These are phyloP conservation scores for Chaetomium sp. DNA, from an alignment of 2,329 filamentous ascomycete genomes.

Conservation along the genomic window DNA sequence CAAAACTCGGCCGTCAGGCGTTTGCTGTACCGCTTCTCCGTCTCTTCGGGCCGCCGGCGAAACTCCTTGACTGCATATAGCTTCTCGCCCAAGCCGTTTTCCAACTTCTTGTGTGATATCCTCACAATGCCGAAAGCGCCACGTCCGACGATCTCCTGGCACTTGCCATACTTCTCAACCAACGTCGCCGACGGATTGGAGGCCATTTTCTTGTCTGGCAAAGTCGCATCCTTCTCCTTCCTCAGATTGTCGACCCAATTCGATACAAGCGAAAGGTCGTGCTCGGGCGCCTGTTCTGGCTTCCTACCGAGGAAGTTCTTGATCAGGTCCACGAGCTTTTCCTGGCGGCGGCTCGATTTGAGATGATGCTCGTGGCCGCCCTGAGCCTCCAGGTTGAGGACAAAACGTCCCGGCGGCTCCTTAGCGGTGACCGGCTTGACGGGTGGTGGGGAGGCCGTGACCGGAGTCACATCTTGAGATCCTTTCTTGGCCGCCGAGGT, in stretches of 20 bases:
- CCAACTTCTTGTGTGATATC: conserved; percentile 92
- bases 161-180: conserved; percentile 96
- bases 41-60: conserved; percentile 86
- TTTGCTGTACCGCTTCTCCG: conserved; percentile 96
- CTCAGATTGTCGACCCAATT: conserved; percentile 93
- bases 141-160: conserved; percentile 91
- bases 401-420: conserved; percentile 42
- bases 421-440: conserved; percentile 31
- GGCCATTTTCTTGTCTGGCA: conserved; percentile 69
- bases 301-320: conserved; percentile 80
- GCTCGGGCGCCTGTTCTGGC: conserved; percentile 67
- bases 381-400: conserved; percentile 43
- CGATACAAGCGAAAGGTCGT: conserved; percentile 86
- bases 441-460: conserved; percentile 18
- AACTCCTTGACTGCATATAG: conserved; percentile 98
- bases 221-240: conserved; percentile 72
- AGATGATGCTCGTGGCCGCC: conserved; percentile 82
- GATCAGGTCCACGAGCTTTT: conserved; percentile 91
- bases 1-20: conserved; percentile 95
- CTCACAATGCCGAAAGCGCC: conserved; percentile 96
- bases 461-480: conserved; percentile 5
- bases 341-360: conserved; percentile 83
- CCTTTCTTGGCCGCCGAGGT: conserved; percentile 22
- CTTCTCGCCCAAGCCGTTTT: conserved; percentile 74
- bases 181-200: conserved; percentile 70